Conservation (phyloP, 352 stramenopile species). For the Phytophthora sp. region DNA sequence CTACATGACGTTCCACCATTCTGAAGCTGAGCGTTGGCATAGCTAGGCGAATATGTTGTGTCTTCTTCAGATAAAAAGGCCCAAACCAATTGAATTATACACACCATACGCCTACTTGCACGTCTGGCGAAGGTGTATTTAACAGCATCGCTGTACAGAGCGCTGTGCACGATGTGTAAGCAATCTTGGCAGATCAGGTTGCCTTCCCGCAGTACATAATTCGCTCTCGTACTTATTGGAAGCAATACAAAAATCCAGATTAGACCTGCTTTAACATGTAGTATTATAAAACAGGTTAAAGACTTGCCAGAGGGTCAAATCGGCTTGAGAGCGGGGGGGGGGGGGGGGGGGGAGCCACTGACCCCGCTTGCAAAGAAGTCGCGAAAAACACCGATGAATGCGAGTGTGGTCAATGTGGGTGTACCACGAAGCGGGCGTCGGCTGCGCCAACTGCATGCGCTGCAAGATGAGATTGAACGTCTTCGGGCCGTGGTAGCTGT, state of each 20-base stretch:
- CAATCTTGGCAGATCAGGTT: not conserved
- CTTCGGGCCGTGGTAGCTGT: not conserved
- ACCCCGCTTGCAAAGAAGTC: too few species aligned
- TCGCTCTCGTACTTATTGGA: conserved; percentile 13
- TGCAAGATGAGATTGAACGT: not conserved
- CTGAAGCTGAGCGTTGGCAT: not conserved
- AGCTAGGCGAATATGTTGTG: not conserved
- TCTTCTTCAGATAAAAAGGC: not conserved
- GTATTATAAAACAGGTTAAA: conserved; percentile 3
- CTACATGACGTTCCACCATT: not conserved
- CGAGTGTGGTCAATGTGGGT: too few species aligned
- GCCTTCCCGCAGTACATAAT: conserved; percentile 1
- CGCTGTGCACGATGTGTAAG: not conserved
- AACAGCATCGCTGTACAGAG: not conserved
- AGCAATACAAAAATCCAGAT: conserved; percentile 4
- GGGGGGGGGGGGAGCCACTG: too few species aligned
- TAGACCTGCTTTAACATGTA: not conserved
- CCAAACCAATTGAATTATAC: not conserved
- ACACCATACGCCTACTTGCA: not conserved
- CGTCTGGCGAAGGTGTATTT: not conserved
- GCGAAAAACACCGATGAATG: too few species aligned
- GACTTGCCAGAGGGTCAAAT: not conserved
- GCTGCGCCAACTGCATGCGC: too few species aligned
- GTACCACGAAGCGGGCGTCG: too few species aligned
- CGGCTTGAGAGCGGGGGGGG: not conserved